Base-by-base conservation (phyloP, 441 rosid genomes). In the Populus hybrid region DNA sequence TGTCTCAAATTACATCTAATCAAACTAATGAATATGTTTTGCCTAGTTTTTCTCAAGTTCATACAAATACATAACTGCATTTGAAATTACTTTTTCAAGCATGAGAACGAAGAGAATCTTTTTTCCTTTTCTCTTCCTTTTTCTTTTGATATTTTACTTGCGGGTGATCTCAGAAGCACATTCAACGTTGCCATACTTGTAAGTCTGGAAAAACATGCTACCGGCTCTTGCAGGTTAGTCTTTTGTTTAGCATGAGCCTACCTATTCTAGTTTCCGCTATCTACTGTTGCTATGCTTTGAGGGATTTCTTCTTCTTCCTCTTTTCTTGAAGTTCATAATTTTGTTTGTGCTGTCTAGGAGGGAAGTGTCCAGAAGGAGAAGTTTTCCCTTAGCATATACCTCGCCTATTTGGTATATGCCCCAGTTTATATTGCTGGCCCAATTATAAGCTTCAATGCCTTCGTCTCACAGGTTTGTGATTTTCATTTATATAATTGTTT, bases 371-470 rank as follows among this genome's bases (percentile, higher is more conserved):
- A 69, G 29, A 86, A 74, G 66, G 87, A 80, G 50, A 77, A 76
- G 72, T 91, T 82, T 76, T 81, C 90, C 75, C 86, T 90, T 71
- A 78, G 76, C 77, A 78, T 86, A 68, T 96, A 96, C 89, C 90
- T 96, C 26, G 87, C 91, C 73, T 94, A 94, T 88, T 84, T 96
- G 97, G 85, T 92, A 64, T 94, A 90, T 88, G 95, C 97, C 63
- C 98, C 99, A 3, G 90, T 96, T 69, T 96, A 94, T 83, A 84
- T 96, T 83, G 93, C 97, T 29, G 99, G 99, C 23, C 99, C 98
- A 77, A 90, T 94, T 79, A 83, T 90, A 75, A 92, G 94, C 88
- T 96, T 96, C 89, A 96, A 96, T 81, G 93, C 98, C 79, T 94
- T 91, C 86, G 91, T 89, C 64, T 93, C 97, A 36, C 99, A 95